Conservation (phyloP, 495 filamentous ascomycete genomes). For the Penicillium coffeae region DNA sequence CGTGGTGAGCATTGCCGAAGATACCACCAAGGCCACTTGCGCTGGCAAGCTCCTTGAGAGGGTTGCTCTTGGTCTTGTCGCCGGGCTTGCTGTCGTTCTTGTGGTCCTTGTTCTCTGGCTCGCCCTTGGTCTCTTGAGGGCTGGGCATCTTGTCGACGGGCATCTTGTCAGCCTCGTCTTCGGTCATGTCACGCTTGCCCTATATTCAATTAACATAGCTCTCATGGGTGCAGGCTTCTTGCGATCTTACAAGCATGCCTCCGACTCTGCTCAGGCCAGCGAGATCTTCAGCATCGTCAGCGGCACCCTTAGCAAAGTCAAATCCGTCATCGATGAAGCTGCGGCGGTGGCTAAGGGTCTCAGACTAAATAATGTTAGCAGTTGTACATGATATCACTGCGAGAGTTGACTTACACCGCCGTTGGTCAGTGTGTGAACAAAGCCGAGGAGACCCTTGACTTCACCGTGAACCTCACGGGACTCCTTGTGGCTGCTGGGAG, state of each 20-base stretch:
- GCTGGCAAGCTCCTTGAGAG: constrained; percentile 9
- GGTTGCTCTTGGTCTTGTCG: not conserved
- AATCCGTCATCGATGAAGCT: not conserved
- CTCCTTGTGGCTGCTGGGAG: not conserved
- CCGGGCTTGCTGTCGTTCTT: not conserved
- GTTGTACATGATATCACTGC: not conserved
- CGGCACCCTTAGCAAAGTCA: not conserved
- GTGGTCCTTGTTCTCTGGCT: not conserved
- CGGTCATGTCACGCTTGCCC: not conserved
- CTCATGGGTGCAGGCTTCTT: not conserved
- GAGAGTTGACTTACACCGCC: not conserved
- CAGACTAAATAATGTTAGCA: constrained; percentile 8
- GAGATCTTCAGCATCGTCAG: not conserved
- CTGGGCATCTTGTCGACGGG: no score
- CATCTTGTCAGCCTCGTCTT: constrained; percentile 1
- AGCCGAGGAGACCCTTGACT: not conserved
- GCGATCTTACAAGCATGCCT: not conserved
- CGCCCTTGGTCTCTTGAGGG: not conserved
- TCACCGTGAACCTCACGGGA: not conserved
- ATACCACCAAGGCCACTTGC: constrained; percentile 17
- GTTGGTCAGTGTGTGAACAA: constrained; percentile 4
- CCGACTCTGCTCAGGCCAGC: not conserved
- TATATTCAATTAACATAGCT: not conserved
- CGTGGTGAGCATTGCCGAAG: constrained; percentile 19
- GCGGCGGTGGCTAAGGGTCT: constrained; percentile 2